phyloP scores from a whole-genome alignment of 306 rosid genomes.

The Oemleria cerasiformis region DNA sequence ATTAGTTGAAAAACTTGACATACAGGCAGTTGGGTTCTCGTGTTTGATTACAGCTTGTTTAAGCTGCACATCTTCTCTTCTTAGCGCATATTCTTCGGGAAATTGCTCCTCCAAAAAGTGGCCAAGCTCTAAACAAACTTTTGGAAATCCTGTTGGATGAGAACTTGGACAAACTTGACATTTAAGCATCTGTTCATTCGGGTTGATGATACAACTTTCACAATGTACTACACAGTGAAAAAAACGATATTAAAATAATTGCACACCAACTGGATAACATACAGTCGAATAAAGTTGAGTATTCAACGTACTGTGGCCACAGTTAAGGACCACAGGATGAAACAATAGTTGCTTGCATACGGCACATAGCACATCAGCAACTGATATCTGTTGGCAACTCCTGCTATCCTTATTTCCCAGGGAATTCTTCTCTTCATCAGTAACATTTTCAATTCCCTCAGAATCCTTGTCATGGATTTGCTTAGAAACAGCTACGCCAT shows the following conservation, averaged over 20 bases:
- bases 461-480: slow-evolving; percentile 24
- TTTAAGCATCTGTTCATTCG: slow-evolving; percentile 46
- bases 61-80: slow-evolving; percentile 45
- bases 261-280: slow-evolving; percentile 4
- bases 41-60: slow-evolving; percentile 30
- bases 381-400: slow-evolving; percentile 36
- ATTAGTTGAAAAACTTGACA: slow-evolving; percentile 43
- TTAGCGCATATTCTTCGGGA: slow-evolving; percentile 56
- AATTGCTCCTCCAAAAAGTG: slow-evolving; percentile 57
- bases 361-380: slow-evolving; percentile 59
- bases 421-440: slow-evolving; percentile 23
- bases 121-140: slow-evolving; percentile 65
- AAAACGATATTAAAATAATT: slow-evolving; percentile 15
- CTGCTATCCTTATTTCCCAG: slow-evolving; percentile 27
- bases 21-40: slow-evolving; percentile 41
- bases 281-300: slow-evolving; percentile 19
- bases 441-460: slow-evolving; percentile 25
- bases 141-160: slow-evolving; percentile 70
- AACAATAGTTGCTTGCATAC: slow-evolving; percentile 67
- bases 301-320: slow-evolving; percentile 74
- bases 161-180: slow-evolving; percentile 67
- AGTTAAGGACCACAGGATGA: slow-evolving; percentile 73
- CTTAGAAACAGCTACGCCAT: neutral
- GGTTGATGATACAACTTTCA: slow-evolving; percentile 50
- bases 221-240: slow-evolving; percentile 52